phyloP scores from a whole-genome alignment of 1,284 basidiomycete species.

The Puccinia triticina region DNA sequence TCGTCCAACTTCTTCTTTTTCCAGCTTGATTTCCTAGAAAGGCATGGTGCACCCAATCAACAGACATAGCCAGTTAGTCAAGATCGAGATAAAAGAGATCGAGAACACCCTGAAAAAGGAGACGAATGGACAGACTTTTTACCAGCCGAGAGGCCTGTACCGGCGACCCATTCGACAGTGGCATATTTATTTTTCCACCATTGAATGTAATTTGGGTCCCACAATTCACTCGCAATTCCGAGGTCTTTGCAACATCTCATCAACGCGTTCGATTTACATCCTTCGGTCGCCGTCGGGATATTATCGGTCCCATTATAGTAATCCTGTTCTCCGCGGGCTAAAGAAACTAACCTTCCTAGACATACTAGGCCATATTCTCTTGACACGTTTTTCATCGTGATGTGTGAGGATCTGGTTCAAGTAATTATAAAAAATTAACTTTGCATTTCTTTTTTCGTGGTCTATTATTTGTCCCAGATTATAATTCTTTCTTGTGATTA shows the following conservation, averaged over 20 bases:
- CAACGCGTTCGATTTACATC: constrained; percentile 92
- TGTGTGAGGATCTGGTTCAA: constrained; percentile 47
- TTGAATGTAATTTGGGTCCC: constrained; percentile 63
- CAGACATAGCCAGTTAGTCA: not conserved
- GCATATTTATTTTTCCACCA: constrained; percentile 52
- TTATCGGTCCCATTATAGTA: constrained; percentile 85
- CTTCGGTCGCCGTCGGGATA: constrained; percentile 90
- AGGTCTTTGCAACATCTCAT: constrained; percentile 99
- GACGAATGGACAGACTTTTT: constrained; percentile 24
- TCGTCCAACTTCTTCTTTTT: constrained; percentile 43
- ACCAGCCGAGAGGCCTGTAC: not conserved
- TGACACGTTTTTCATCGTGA: constrained; percentile 75
- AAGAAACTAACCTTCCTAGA: constrained; percentile 87
- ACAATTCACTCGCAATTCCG: constrained; percentile 92
- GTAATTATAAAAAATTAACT: not conserved
- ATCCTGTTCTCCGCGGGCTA: constrained; percentile 93
- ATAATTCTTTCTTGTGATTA: not conserved
- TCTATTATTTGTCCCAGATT: not conserved
- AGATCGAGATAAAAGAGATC: not conserved
- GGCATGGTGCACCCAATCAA: not conserved
- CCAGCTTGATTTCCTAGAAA: constrained; percentile 26
- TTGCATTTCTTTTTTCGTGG: not conserved
- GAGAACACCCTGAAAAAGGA: not conserved
- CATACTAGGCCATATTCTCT: constrained; percentile 94
- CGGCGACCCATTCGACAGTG: constrained; percentile 38